These are phyloP conservation scores for Phialocephala subalpina DNA, from an alignment of 2,329 filamentous ascomycete genomes.

Conservation along the genomic window DNA sequence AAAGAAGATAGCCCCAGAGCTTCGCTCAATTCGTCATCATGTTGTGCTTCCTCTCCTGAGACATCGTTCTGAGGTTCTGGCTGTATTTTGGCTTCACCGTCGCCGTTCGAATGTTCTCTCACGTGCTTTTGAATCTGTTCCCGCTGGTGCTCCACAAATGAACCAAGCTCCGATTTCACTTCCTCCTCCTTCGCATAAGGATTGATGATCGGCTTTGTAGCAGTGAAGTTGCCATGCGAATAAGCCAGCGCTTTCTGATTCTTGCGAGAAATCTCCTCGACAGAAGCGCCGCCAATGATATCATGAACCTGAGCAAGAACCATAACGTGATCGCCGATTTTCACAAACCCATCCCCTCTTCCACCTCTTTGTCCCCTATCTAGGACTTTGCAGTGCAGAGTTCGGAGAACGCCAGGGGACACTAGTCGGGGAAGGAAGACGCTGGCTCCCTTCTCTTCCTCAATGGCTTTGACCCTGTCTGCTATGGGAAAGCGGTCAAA, in stretches of 20 bases:
- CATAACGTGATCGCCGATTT: neutral
- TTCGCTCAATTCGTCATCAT: neutral
- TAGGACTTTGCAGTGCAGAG: neutral
- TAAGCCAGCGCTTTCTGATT: neutral
- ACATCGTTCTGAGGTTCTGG: too few relatives aligned
- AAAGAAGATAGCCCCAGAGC: neutral
- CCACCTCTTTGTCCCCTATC: neutral
- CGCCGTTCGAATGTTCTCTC: too few relatives aligned
- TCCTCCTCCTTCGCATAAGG: neutral
- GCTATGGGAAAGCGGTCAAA: neutral
- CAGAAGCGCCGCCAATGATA: neutral
- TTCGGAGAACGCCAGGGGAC: neutral
- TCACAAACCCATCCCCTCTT: neutral
- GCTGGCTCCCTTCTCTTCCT: neutral
- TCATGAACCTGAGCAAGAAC: slow-evolving; percentile 7
- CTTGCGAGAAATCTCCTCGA: neutral
- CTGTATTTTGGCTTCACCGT: too few relatives aligned
- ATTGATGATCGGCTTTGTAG: neutral
- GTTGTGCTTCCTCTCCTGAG: too few relatives aligned
- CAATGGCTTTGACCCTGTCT: neutral
- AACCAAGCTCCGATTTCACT: neutral
- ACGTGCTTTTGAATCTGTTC: neutral
- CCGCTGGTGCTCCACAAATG: neutral
- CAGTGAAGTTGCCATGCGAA: slow-evolving; percentile 1
- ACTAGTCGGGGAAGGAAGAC: neutral